Percentiles rank a stretch among this genome's conserved stretches.
These are phyloP conservation scores for Sicyos baderoa DNA, from an alignment of 306 rosid species.

Conservation along the genomic window DNA sequence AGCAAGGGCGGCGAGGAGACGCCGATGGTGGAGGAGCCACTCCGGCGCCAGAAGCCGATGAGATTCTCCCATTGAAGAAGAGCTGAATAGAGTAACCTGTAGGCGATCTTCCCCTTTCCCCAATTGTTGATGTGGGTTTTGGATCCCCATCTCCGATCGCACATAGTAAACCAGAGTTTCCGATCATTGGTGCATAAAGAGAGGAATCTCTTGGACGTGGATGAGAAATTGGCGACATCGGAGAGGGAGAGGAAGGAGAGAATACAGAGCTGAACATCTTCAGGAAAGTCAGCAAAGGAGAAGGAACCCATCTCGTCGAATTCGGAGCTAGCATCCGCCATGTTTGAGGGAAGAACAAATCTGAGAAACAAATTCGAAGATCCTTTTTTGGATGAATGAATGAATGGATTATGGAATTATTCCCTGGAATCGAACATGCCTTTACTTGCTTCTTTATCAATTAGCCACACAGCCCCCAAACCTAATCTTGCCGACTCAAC, in stretches of 20 bases:
- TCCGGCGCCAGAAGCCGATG: constrained; percentile 90
- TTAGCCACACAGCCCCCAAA: too few species aligned
- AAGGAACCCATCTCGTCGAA: constrained; percentile 24
- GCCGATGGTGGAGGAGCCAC: constrained; percentile 33
- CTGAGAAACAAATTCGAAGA: constrained; percentile 2
- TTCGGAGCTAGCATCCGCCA: constrained; percentile 26
- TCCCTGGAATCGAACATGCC: neutral
- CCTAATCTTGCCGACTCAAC: constrained; percentile 4
- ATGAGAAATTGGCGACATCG: constrained; percentile 59
- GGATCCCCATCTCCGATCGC: constrained; percentile 82
- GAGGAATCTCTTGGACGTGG: constrained; percentile 60
- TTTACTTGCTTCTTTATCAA: too few species aligned
- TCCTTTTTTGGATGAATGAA: neutral
- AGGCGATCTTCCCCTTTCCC: constrained; percentile 47
- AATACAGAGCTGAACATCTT: constrained; percentile 73
- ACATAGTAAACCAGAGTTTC: constrained; percentile 74
- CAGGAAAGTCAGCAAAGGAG: constrained; percentile 67
- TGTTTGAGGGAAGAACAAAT: constrained; percentile 17
- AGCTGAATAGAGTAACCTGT: constrained; percentile 49
- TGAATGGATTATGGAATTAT: constrained; percentile 1
- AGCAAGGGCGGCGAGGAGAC: constrained; percentile 52
- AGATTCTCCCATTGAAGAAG: constrained; percentile 63
- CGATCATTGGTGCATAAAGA: constrained; percentile 49
- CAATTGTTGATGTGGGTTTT: constrained; percentile 59
- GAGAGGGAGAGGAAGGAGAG: constrained; percentile 68